Percentiles rank a stretch among this genome's conserved stretches.
Conservation (phyloP, 2,329 filamentous ascomycete species). For the Claviceps africana region DNA sequence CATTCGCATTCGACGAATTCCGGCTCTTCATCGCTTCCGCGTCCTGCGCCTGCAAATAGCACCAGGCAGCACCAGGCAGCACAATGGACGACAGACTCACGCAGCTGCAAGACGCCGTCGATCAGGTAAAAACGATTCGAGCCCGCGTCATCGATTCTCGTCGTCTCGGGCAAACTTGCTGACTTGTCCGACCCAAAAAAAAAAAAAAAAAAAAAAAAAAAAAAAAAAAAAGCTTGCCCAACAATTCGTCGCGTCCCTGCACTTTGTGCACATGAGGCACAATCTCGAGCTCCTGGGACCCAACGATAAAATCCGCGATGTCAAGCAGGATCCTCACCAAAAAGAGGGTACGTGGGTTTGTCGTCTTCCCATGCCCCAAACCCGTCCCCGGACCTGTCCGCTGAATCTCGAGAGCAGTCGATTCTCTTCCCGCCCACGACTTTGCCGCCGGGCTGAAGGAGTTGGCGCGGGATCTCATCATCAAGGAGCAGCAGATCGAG, state of each 20-base stretch:
- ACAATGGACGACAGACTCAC: constrained; percentile 64
- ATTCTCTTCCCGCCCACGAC: constrained; percentile 46
- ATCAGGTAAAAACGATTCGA: constrained; percentile 48
- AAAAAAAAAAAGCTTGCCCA: constrained; percentile 40
- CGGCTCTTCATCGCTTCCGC: background rate
- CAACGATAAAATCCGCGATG: constrained; percentile 43
- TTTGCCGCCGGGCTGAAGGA: constrained; percentile 57
- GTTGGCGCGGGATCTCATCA: constrained; percentile 59
- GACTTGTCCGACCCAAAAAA: background rate
- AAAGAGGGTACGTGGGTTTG: constrained; percentile 29
- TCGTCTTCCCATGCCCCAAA: background rate
- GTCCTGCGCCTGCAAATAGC: background rate
- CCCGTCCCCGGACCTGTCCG: background rate
- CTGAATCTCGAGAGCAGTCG: constrained; percentile 27
- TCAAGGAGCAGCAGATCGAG: constrained; percentile 76
- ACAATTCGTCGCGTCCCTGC: constrained; percentile 53
- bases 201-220: background rate
- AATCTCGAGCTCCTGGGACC: constrained; percentile 46
- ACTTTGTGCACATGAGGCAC: constrained; percentile 55
- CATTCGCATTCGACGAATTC: background rate
- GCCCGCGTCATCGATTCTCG: background rate
- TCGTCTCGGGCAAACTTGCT: background rate
- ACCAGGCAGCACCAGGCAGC: background rate
- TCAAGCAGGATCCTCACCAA: constrained; percentile 38
- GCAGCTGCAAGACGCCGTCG: constrained; percentile 72